A percentile compares a stretch with the other conserved stretches of the same genome.
phyloP scores from a whole-genome alignment of 176 grass and related monocot species.

The Saccharum officinarum region DNA sequence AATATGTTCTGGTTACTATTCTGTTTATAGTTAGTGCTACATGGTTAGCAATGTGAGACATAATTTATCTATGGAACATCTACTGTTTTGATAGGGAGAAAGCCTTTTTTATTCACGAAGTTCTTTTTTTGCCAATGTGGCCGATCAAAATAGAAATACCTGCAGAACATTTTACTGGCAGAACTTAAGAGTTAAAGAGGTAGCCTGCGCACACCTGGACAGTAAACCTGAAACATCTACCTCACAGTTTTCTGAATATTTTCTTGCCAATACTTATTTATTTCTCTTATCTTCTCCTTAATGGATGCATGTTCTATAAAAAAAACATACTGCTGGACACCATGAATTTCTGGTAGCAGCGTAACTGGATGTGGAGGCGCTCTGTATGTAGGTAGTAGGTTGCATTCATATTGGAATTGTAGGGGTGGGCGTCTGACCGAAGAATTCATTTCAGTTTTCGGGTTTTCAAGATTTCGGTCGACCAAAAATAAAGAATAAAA shows the following conservation, averaged over 20 bases:
- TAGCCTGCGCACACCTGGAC: background rate
- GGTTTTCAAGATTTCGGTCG: too few species aligned
- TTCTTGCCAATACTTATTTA: too few species aligned
- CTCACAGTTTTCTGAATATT: background rate
- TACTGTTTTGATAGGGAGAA: background rate
- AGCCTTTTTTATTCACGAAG: background rate
- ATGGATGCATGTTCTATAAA: too few species aligned
- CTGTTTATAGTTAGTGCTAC: background rate
- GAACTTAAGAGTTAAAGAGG: background rate
- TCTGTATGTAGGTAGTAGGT: background rate
- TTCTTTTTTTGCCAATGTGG: background rate
- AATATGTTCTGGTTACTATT: background rate
- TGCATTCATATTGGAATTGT: background rate
- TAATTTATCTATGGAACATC: background rate
- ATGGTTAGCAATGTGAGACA: background rate
- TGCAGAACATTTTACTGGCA: background rate
- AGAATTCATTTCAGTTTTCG: too few species aligned
- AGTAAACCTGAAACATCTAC: background rate
- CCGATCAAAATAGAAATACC: constrained; percentile 8
- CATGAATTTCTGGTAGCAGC: background rate
- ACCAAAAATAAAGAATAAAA: too few species aligned
- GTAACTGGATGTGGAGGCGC: background rate
- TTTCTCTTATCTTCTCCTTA: too few species aligned
- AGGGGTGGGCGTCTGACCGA: too few species aligned
- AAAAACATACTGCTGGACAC: too few species aligned